Conservation (phyloP, 2,329 filamentous ascomycete species). For the Arachnomyces sp. region DNA sequence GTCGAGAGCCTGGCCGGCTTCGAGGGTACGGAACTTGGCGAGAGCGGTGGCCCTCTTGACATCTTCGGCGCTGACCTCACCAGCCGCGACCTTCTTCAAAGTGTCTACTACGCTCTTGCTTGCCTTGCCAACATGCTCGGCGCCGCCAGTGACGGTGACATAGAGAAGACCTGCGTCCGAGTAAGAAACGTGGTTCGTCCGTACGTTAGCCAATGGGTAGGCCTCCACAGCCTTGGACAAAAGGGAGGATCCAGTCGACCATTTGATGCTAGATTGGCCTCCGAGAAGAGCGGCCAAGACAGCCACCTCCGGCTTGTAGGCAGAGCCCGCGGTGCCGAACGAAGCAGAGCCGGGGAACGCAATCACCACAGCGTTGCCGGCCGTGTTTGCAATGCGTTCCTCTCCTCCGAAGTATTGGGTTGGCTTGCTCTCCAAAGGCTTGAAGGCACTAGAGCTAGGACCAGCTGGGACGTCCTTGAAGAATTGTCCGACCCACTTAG, state of each 20-base stretch:
- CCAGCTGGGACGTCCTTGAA: constrained; percentile 61
- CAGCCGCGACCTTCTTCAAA: constrained; percentile 70
- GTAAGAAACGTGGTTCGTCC: constrained; percentile 74
- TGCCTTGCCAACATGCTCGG: constrained; percentile 62
- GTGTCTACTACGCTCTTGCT: constrained; percentile 70
- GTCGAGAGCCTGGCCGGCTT: constrained; percentile 68
- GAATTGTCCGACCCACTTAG: constrained; percentile 89
- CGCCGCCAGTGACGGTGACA: constrained; percentile 69
- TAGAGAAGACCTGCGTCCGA: constrained; percentile 88
- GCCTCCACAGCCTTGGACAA: constrained; percentile 69
- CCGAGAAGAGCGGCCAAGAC: constrained; percentile 85
- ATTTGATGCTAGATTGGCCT: constrained; percentile 87
- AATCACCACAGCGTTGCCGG: constrained; percentile 76
- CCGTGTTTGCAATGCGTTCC: constrained; percentile 70
- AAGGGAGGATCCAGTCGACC: constrained; percentile 85
- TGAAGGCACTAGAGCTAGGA: constrained; percentile 42
- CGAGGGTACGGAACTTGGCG: constrained; percentile 86
- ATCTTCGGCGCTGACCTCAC: constrained; percentile 71
- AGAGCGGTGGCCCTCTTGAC: constrained; percentile 84
- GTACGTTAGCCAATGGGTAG: constrained; percentile 57
- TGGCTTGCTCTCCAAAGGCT: constrained; percentile 51
- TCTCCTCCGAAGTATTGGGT: constrained; percentile 92
- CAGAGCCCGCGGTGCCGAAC: constrained; percentile 50
- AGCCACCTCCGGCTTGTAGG: constrained; percentile 80
- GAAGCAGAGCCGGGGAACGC: constrained; percentile 87